Conservation (phyloP, 345 rosid species). For the Noccaea caerulescens region DNA sequence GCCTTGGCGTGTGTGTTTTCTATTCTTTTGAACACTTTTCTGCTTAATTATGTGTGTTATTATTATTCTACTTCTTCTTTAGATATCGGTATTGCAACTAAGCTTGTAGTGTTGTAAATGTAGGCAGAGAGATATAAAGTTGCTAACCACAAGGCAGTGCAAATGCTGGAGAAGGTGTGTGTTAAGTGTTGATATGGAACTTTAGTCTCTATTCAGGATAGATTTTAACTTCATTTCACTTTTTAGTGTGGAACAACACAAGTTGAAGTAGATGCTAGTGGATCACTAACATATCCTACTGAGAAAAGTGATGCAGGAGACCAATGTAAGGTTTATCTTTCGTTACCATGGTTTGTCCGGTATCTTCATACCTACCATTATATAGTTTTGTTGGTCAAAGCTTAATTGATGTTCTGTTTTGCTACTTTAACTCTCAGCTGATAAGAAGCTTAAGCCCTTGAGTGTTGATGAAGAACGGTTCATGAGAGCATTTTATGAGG, state of each 20-base stretch:
- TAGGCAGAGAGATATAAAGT: conserved; percentile 70
- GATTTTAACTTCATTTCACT: conserved; percentile 21
- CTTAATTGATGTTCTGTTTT: conserved; percentile 16
- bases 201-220: conserved; percentile 18
- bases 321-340: conserved; percentile 49
- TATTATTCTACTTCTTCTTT: conserved; percentile 10
- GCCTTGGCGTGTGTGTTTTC: background rate
- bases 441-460: conserved; percentile 75
- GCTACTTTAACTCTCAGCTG: conserved; percentile 50
- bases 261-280: conserved; percentile 86
- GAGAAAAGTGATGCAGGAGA: conserved; percentile 56
- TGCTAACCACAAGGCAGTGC: conserved; percentile 74
- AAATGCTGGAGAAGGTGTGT: conserved; percentile 73
- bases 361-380: background rate
- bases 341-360: background rate
- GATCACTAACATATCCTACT: conserved; percentile 74
- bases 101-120: conserved; percentile 12
- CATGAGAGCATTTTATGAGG: conserved; percentile 89
- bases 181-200: conserved; percentile 1
- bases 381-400: conserved; percentile 1
- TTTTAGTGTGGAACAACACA: conserved; percentile 77
- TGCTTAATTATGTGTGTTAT: conserved; percentile 3
- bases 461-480: conserved; percentile 85
- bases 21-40: background rate
- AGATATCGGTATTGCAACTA: conserved; percentile 20